Conservation (phyloP, 73 alveolate genomes). For the Vitrella brassicaformis region DNA sequence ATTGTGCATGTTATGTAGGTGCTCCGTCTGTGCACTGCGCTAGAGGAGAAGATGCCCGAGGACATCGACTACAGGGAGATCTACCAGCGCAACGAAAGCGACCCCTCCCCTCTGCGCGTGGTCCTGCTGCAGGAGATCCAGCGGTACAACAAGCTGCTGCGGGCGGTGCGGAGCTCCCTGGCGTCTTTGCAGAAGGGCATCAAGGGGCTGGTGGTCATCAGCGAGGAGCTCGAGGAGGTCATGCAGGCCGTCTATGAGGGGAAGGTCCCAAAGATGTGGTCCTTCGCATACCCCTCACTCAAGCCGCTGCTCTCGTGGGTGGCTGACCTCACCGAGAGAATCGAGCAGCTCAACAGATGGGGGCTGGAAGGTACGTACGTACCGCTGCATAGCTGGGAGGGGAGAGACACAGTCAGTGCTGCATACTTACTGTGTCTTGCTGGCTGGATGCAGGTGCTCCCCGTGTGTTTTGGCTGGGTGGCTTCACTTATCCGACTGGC, state of each 20-base stretch:
- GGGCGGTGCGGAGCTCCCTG: slow-evolving; percentile 57
- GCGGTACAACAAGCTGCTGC: slow-evolving; percentile 81
- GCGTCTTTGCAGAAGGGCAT: slow-evolving; percentile 86
- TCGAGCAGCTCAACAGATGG: slow-evolving; percentile 89
- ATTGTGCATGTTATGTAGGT: too few relatives aligned
- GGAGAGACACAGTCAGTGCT: too few relatives aligned
- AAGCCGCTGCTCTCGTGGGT: slow-evolving; percentile 95
- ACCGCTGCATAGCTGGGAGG: too few relatives aligned
- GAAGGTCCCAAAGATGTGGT: slow-evolving; percentile 88
- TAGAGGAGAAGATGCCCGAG: slow-evolving; percentile 76
- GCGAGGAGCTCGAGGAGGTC: slow-evolving; percentile 89
- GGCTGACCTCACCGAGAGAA: slow-evolving; percentile 79
- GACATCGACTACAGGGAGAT: slow-evolving; percentile 80
- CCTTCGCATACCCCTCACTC: slow-evolving; percentile 72
- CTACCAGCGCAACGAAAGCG: slow-evolving; percentile 63
- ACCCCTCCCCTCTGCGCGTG: slow-evolving; percentile 86
- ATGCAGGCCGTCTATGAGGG: slow-evolving; percentile 77
- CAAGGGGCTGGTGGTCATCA: slow-evolving; percentile 89
- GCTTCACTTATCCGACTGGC: slow-evolving; percentile 95
- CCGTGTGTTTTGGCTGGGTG: slow-evolving; percentile 85
- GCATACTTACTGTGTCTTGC: not conserved
- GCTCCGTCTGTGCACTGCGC: too few relatives aligned
- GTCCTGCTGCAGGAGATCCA: slow-evolving; percentile 91
- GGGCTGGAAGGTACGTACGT: slow-evolving; percentile 73
- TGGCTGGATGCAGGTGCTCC: slow-evolving; percentile 47